Base-by-base conservation (phyloP, 495 filamentous ascomycete species). In the Lentithecium fluviatile region DNA sequence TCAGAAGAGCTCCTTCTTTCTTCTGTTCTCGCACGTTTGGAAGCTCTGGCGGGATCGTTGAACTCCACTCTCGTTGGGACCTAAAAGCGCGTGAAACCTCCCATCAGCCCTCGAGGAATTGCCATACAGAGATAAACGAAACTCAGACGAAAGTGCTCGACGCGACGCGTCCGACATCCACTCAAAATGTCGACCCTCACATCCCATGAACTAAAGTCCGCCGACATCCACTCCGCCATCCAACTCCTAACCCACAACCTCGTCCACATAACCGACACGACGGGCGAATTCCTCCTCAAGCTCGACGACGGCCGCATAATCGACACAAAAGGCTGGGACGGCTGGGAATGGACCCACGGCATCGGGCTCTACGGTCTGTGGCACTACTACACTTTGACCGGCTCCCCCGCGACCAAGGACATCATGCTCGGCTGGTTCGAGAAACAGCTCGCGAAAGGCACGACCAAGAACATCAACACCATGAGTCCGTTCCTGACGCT, bases 321-420 rank as follows among this genome's bases (percentile, higher is more conserved):
- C 60, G 87, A 90, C 68, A 90, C 87, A 17, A 90, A 90, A 71
- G 86, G 84, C 40, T 90, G 87, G 87, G 72, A 81, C 40, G 84
- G 83, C 61, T 90, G 87, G 87, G 87, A 90, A 76, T 90, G 87
- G 87, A 90, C 87, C 3, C 87, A 90, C 70, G 87, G 87, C 6
- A 82, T 90, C 58, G 87, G 87, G 0, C 79, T 90, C 5, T 89
- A 89, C 69, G 86, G 87, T n/a, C 79, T 90, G 46, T 90, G 83
- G 82, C 82, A 88, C 52, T 89, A 89, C 77, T 84, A 88, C 75
- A 79, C 81, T 45, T 68, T 89, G 34, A 88, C 84, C 0, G 81
- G 79, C 20, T 79, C 83, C 45, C 55, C 67, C 0, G 69, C 69
- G 3, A 71, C 79, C 15, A 75, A 87, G 1, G 64, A 72, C 21